Evolutionary conservation across 2,329 filamentous ascomycete genomes (phyloP).

Genomic region (Alternaria triticina): DNA sequence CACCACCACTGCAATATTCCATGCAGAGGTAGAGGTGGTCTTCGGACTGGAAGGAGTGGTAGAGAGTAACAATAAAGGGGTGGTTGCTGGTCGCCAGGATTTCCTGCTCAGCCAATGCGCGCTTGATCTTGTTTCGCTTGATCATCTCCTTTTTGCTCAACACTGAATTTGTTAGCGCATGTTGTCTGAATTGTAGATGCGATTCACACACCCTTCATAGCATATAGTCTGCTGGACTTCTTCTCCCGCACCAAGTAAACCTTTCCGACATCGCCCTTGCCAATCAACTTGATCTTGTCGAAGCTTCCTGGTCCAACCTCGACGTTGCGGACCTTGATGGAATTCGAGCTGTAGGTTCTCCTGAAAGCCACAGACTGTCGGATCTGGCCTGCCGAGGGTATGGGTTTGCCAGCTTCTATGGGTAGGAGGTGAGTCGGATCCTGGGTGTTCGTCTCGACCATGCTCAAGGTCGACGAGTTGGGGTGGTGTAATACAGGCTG

Average conservation of each 20-base stretch:
- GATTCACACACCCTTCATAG: conserved; percentile 84
- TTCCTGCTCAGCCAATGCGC: conserved; percentile 95
- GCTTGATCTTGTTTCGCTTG: conserved; percentile 99
- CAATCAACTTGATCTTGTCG: conserved; percentile 99
- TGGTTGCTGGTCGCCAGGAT: conserved; percentile 98
- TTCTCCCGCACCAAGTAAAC: conserved; percentile 98
- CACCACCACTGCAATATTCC: conserved; percentile 98
- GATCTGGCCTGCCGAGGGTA: conserved; percentile 71
- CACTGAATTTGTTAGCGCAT: conserved; percentile 63
- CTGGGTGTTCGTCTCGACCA: conserved; percentile 55
- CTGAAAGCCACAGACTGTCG: conserved; percentile 76
- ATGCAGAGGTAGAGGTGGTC: conserved; percentile 99
- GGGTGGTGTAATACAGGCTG: conserved; percentile 72
- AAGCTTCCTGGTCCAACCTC: conserved; percentile 96
- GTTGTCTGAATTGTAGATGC: not conserved
- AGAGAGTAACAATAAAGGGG: conserved; percentile 97
- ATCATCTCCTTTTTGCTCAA: conserved; percentile 99
- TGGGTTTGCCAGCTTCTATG: conserved; percentile 55
- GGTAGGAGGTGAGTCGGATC: conserved; percentile 39
- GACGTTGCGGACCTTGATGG: conserved; percentile 96
- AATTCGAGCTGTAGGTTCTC: conserved; percentile 97
- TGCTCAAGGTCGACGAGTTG: conserved; percentile 59
- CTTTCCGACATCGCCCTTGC: conserved; percentile 98
- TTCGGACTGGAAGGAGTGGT: conserved; percentile 99
- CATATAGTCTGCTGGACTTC: conserved; percentile 93